Evolutionary conservation across 768 basidiomycete genomes (phyloP), one percentile per base, ranked within the genome.

Genomic region (Rhodosporidiobolus sp.): DNA sequence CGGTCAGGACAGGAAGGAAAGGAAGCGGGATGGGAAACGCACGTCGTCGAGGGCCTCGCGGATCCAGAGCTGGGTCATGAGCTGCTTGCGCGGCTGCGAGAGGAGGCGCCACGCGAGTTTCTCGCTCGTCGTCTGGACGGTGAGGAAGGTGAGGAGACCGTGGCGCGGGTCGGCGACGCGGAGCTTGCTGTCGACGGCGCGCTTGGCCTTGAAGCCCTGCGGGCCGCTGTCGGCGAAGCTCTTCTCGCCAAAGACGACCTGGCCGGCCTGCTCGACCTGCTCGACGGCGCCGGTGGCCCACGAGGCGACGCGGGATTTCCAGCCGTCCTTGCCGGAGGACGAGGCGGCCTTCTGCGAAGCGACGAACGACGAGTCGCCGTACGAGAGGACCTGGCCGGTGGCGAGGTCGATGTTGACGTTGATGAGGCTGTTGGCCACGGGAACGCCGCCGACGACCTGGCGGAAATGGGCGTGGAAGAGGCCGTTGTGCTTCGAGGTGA

Each of bases 391-490:
- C 76, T 85, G 82, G 55, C 92, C 93, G 65, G 90, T 86, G 82
- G 88, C 88, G 81, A 97, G 84, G 83, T 97, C 96, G 79, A 99
- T 82, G 80, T 97, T 97, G 83, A 96, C 87, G 81, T 96, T 90
- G 38, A 90, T 91, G 78, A 96, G 92, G 19, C 86, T 85, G 24
- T 78, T 73, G 46, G 73, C 69, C 64, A 99, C 92, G 79, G 95
- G 91, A 56, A 95, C 83, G 22, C 92, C 93, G 28, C 90, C 88
- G 78, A 94, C 82, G 69, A 90, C 73, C 83, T 99, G 94, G 76
- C 89, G 86, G 72, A 89, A 88, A 80, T 94, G 95, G 77, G 93
- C 85, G 82, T 97, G 93, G 38, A 91, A 89, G 62, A 96, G 85
- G n/a, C 90, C 90, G 4, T 91, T 93, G 71, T 86, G 87, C 69